Percentiles rank a stretch among this genome's conserved stretches.
phyloP scores from a whole-genome alignment of 306 rosid genomes.

The Purshia tridentata region DNA sequence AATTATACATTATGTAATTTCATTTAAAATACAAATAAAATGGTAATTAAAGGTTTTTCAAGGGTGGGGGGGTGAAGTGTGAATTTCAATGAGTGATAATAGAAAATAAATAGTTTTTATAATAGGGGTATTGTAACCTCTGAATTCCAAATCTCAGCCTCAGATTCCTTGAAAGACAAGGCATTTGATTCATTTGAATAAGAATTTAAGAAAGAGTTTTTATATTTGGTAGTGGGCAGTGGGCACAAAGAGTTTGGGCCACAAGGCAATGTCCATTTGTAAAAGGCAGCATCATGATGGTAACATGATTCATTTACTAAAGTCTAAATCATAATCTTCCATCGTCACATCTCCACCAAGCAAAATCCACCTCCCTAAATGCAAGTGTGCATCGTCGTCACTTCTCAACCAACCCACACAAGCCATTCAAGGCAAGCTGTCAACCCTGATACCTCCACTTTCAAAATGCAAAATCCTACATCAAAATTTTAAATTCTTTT shows the following conservation, averaged over 20 bases:
- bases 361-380: slow-evolving; percentile 41
- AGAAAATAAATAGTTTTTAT: background rate
- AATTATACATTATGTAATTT: background rate
- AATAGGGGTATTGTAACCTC: background rate
- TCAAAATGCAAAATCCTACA: background rate
- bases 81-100: background rate
- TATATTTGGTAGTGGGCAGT: slow-evolving; percentile 10
- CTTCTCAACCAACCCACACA: slow-evolving; percentile 67
- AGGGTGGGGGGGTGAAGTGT: background rate
- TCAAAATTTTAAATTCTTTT: background rate
- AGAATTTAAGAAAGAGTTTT: background rate
- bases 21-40: background rate
- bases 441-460: background rate
- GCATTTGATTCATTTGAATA: background rate
- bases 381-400: slow-evolving; percentile 51
- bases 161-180: background rate
- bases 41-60: background rate
- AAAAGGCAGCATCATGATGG: slow-evolving; percentile 13
- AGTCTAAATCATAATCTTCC: slow-evolving; percentile 12
- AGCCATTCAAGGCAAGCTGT: slow-evolving; percentile 6
- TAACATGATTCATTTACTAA: background rate
- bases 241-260: background rate
- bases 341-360: slow-evolving; percentile 54
- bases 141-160: background rate
- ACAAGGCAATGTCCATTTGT: background rate